Conservation (phyloP, 1,284 basidiomycete species). For the Leccinum subspadiceum region DNA sequence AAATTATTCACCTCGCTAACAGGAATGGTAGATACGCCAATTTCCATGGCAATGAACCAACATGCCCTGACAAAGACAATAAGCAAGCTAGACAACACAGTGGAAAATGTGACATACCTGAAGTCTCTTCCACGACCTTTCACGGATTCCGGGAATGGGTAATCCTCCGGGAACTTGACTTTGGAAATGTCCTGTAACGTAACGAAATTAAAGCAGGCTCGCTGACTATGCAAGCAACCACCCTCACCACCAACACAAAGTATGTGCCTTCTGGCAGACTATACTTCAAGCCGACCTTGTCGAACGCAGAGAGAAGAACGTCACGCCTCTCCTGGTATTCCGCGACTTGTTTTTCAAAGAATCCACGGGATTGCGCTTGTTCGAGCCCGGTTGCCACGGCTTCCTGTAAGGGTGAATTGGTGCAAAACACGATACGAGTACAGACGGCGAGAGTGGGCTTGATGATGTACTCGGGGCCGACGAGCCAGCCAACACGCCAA, state of each 20-base stretch:
- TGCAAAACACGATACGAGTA: slow-evolving; percentile 94
- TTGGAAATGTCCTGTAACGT: slow-evolving; percentile 71
- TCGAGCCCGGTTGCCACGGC: slow-evolving; percentile 87
- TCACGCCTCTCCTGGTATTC: slow-evolving; percentile 84
- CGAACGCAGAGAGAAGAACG: slow-evolving; percentile 76
- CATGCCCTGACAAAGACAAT: slow-evolving; percentile 54
- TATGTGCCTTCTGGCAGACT: slow-evolving; percentile 87
- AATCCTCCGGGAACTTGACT: slow-evolving; percentile 81
- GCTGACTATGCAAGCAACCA: neutral
- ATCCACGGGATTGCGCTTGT: slow-evolving; percentile 67
- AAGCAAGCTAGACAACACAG: neutral
- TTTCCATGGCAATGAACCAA: slow-evolving; percentile 88
- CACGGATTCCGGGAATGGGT: slow-evolving; percentile 76
- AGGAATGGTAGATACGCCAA: slow-evolving; percentile 90
- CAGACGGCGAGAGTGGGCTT: slow-evolving; percentile 85
- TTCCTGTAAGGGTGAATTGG: slow-evolving; percentile 90
- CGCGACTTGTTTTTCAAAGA: slow-evolving; percentile 75
- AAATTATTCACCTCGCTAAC: slow-evolving; percentile 77
- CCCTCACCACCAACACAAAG: slow-evolving; percentile 79
- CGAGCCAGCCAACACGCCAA: slow-evolving; percentile 96
- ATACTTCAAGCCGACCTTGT: slow-evolving; percentile 84
- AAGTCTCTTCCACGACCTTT: slow-evolving; percentile 87
- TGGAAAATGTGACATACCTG: slow-evolving; percentile 44
- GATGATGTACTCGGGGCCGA: slow-evolving; percentile 85
- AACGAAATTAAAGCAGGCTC: slow-evolving; percentile 5